Percentiles rank a stretch among this genome's conserved stretches.
Evolutionary conservation across 2,329 filamentous ascomycete species (phyloP).

Genomic region (Phialophora expanda): DNA sequence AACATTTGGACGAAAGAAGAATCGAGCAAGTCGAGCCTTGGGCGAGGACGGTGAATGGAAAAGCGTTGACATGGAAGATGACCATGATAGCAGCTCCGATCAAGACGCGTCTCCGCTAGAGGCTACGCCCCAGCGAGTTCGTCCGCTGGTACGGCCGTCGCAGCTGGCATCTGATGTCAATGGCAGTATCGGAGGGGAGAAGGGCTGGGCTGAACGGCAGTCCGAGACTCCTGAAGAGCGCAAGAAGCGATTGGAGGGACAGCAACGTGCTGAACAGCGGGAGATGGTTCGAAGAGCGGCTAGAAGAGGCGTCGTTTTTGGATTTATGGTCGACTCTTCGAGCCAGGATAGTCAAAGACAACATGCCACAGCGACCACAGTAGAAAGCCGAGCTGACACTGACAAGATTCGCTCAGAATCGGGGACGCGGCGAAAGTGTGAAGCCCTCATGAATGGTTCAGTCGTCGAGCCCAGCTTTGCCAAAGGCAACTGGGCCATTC

Average conservation of each 20-base stretch:
- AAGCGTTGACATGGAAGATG: conserved; percentile 51
- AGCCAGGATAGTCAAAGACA: neutral
- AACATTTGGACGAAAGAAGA: conserved; percentile 38
- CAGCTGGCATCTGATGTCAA: conserved; percentile 59
- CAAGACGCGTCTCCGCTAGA: neutral
- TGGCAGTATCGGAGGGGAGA: conserved; percentile 62
- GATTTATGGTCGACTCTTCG: conserved; percentile 21
- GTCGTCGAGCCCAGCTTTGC: conserved; percentile 66
- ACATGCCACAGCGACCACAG: neutral
- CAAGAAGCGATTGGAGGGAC: conserved; percentile 33
- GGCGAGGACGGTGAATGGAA: conserved; percentile 49
- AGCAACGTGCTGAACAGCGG: conserved; percentile 33
- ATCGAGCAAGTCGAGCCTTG: conserved; percentile 51
- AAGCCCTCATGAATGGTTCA: conserved; percentile 63
- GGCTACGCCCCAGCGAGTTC: conserved; percentile 19
- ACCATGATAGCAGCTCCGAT: conserved; percentile 27
- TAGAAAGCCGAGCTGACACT: neutral
- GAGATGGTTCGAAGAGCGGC: conserved; percentile 37
- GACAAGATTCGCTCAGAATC: neutral
- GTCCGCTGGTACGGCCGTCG: conserved; percentile 47
- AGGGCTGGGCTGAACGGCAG: conserved; percentile 59
- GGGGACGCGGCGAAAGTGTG: conserved; percentile 53
- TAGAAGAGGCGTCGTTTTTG: conserved; percentile 33
- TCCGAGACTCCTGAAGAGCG: conserved; percentile 37
- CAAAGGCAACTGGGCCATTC: conserved; percentile 64